Base-by-base conservation (phyloP, 2,329 filamentous ascomycete species). In the Zelopaecilomyces penicillatus region DNA sequence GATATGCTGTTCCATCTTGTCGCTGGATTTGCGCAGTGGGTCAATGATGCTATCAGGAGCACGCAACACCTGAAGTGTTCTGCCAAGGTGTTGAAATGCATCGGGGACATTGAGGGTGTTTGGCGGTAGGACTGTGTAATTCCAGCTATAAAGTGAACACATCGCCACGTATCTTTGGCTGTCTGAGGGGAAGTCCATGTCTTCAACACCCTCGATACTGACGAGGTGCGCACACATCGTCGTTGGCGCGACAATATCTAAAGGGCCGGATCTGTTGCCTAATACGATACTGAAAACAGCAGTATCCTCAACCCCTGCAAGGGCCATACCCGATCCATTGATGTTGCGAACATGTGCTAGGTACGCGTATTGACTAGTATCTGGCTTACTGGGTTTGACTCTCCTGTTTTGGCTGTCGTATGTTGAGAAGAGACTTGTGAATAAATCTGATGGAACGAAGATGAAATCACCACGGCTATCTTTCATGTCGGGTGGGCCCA, bases 281-380 rank as follows among this genome's bases (percentile, higher is more conserved):
- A 71, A 46, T 1, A 70, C 59, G 12, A 71, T 55, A 6, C 48
- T 52, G 32, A 64, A 69, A 2, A 60, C 44, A 9, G 54, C 63
- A 0, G 51, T 47, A 6, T 66, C 62, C 6, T 66, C 57, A 7
- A 55, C 51, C 4, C 60, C 65, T 0, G 62, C 62, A 0, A 60
- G 44, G 0, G 66, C 59, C 55, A 69, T 67, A 0, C 68, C 67
- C 0, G 46, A 41, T 0, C 56, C 59, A 41, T 69, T 67, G 46
- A 71, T 60, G 8, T 65, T 56, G 1, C 67, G 60, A 0, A 68
- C 62, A 42, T 74, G 69, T 1, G 69, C 52, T 5, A 70, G 51
- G 33, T 54, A 65, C 29, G 57, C 46, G 48, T 63, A 61, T 19
- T 49, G 52, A 0, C 41, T 48, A 2, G 54, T 53, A 42, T 59